Percentiles rank a stretch among this genome's conserved stretches.
These are phyloP conservation scores for Salvia rosmarinus DNA, from an alignment of 257 asterid genomes.

Conservation along the genomic window DNA sequence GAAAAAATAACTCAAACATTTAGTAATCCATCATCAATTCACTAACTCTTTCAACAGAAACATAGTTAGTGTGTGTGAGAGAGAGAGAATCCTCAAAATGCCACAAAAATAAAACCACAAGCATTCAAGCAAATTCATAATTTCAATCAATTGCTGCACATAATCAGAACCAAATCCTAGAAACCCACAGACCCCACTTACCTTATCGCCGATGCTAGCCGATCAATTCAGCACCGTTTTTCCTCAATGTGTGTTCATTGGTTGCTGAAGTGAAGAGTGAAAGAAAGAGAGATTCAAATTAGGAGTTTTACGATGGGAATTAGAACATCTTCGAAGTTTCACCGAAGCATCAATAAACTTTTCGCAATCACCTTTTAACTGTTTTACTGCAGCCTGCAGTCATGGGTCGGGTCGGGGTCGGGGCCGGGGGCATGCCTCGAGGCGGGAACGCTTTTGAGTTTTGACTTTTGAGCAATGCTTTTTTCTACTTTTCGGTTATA, in stretches of 20 bases:
- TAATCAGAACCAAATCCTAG: too few species aligned
- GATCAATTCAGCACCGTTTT: slow-evolving; percentile 10
- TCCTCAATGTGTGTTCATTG: too few species aligned
- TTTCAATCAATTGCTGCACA: neutral
- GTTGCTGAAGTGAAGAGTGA: neutral
- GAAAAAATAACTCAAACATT: too few species aligned
- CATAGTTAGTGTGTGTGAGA: too few species aligned
- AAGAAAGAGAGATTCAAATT: neutral
- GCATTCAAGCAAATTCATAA: neutral
- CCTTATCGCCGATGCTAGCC: neutral
- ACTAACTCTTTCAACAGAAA: too few species aligned
- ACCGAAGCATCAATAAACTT: neutral
- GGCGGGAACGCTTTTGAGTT: slow-evolving; percentile 40
- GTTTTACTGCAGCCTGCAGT: neutral
- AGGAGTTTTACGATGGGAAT: neutral
- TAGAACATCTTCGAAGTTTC: neutral
- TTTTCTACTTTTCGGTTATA: too few species aligned
- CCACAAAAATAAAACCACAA: too few species aligned
- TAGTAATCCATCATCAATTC: too few species aligned
- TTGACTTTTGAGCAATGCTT: too few species aligned
- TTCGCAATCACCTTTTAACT: neutral
- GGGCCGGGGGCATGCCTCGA: neutral
- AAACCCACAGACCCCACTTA: slow-evolving; percentile 24
- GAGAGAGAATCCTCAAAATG: too few species aligned
- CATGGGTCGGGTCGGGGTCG: neutral